Conservation (phyloP, 257 asterid species). For the Avicennia marina region DNA sequence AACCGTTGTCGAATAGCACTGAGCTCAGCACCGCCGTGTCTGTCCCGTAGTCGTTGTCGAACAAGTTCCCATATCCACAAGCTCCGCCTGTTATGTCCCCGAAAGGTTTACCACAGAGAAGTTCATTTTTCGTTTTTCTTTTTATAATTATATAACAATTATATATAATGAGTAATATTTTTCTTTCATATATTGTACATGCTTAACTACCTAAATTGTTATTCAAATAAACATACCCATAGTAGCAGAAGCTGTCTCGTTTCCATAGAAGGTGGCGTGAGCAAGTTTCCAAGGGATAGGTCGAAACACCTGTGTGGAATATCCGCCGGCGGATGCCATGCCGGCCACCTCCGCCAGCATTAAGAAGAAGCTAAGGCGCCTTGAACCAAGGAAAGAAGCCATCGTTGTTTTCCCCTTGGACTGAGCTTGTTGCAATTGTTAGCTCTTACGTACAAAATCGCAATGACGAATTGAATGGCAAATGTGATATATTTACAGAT, state of each 20-base stretch:
- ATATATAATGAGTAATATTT: too few species aligned
- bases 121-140: neutral
- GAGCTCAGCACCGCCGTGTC: slow-evolving; percentile 29
- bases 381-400: slow-evolving; percentile 31
- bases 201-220: too few species aligned
- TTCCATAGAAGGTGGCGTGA: slow-evolving; percentile 72
- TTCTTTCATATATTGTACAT: too few species aligned
- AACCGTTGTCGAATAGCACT: slow-evolving; percentile 28
- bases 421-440: slow-evolving; percentile 2
- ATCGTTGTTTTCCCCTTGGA: slow-evolving; percentile 19
- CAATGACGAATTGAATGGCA: slow-evolving; percentile 15
- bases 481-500: slow-evolving; percentile 23
- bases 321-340: slow-evolving; percentile 20
- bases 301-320: slow-evolving; percentile 20
- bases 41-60: slow-evolving; percentile 22
- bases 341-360: slow-evolving; percentile 12
- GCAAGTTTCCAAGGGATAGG: slow-evolving; percentile 51
- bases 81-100: slow-evolving; percentile 37
- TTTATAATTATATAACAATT: too few species aligned
- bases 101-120: too few species aligned
- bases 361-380: slow-evolving; percentile 31
- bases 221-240: slow-evolving; percentile 39
- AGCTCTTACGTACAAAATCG: neutral
- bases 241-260: slow-evolving; percentile 61
- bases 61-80: slow-evolving; percentile 33